Base-by-base conservation (phyloP, 805 yeast genomes). In the Schwanniomyces polymorphus region DNA sequence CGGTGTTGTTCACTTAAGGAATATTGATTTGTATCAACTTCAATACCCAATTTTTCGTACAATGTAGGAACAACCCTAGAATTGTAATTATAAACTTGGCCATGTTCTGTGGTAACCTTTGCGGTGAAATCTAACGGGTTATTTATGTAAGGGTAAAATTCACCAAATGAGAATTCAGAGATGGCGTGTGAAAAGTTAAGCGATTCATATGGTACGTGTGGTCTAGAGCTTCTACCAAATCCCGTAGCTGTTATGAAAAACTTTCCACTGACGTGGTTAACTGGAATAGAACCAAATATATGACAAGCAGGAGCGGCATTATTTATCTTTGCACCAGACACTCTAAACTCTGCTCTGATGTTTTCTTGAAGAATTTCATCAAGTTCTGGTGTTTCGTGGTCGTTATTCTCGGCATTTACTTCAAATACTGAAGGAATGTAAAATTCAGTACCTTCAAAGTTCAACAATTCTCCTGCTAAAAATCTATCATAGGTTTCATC, bases 141-240 rank as follows among this genome's bases (percentile, higher is more conserved):
- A 55, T 85, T 78, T 52, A 91, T 75, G 56, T 80, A 86, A 3
- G 99, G 97, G 60, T 82, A 91, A 65, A 86, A 91, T 31, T 82
- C 88, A 11, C 99, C 99, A 67, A 85, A 92, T 9, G 97, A 90
- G 52, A 91, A 81, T 64, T 92, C 98, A 49, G 81, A 80, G 49
- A 94, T 85, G 5, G 82, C 81, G 66, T 94, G 99, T 0, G 96
- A 79, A 61, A 92, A 86, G 60, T 92, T 88, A 48, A 88, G 67
- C 18, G 76, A 67, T 34, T 81, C 81, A 7, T 59, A 28, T 0
- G 80, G 80, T 9, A 77, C 74, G 38, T 67, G 65, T 40, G 79
- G 69, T 48, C 80, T 65, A 50, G 77, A 84, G 18, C 56, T 43
- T 51, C 84, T 84, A 1, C 88, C 91, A 52, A 70, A 70, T 0